phyloP scores from a whole-genome alignment of 805 yeast genomes.

The Brettanomyces anomalus region DNA sequence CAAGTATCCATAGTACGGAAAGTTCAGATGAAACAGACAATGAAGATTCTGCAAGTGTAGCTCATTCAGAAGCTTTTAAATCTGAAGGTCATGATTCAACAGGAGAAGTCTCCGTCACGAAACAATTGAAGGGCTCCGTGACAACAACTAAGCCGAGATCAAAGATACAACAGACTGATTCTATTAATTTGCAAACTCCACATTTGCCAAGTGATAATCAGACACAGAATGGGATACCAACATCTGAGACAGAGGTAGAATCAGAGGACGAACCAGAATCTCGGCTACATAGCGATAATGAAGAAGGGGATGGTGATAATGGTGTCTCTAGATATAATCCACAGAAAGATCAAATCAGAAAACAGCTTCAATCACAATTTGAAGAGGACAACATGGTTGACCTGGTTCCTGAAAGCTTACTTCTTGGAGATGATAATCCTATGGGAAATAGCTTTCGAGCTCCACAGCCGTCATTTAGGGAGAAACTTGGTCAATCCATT shows the following conservation, averaged over 20 bases:
- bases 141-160: too few relatives aligned
- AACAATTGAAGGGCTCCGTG: too few relatives aligned
- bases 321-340: slow-evolving; percentile 2
- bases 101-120: not conserved
- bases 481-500: slow-evolving; percentile 9
- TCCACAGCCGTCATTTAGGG: slow-evolving; percentile 4
- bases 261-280: too few relatives aligned
- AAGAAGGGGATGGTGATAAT: not conserved
- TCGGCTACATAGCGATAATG: not conserved
- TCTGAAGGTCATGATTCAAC: not conserved
- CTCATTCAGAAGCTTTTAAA: not conserved
- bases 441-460: not conserved
- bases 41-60: not conserved
- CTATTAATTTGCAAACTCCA: too few relatives aligned
- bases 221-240: too few relatives aligned
- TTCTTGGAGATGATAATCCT: slow-evolving; percentile 11
- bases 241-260: too few relatives aligned
- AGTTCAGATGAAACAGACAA: not conserved
- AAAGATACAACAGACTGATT: too few relatives aligned
- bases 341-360: slow-evolving; percentile 13
- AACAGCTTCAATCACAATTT: slow-evolving; percentile 15
- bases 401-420: slow-evolving; percentile 20
- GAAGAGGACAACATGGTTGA: slow-evolving; percentile 18
- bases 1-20: slow-evolving; percentile 1
- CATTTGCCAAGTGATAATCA: too few relatives aligned